A percentile compares a stretch with the other conserved stretches of the same genome.
These are phyloP conservation scores for Tritrichomonas foetus DNA, from an alignment of 208 protist genomes.

Conservation along the genomic window DNA sequence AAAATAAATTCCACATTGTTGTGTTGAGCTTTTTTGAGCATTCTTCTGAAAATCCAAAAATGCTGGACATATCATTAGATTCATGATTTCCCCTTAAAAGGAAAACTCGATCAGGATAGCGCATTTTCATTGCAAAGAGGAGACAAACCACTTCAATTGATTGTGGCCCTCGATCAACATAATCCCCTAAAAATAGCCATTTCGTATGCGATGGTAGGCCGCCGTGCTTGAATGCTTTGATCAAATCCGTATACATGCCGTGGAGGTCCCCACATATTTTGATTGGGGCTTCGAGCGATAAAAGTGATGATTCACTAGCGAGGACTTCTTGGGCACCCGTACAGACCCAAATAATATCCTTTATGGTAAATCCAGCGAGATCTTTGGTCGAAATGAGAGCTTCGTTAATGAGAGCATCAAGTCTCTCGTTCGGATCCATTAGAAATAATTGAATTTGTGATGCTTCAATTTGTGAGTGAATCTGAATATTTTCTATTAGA, in stretches of 20 bases:
- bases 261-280: conserved; percentile 49
- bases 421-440: too few relatives aligned
- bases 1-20: background rate
- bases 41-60: conserved; percentile 51
- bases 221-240: conserved; percentile 48
- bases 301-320: too few relatives aligned
- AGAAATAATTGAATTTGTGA: too few relatives aligned
- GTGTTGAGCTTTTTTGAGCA: conserved; percentile 76
- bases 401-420: too few relatives aligned
- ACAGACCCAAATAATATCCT: too few relatives aligned
- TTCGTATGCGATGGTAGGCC: background rate
- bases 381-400: too few relatives aligned
- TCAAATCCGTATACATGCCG: conserved; percentile 54
- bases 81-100: conserved; percentile 58
- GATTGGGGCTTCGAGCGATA: too few relatives aligned
- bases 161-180: conserved; percentile 54
- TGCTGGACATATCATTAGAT: conserved; percentile 41
- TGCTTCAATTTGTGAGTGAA: too few relatives aligned
- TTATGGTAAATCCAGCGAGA: too few relatives aligned
- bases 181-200: conserved; percentile 59
- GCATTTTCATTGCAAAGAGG: conserved; percentile 49
- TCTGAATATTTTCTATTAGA: too few relatives aligned
- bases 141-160: conserved; percentile 49
- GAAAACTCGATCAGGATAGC: conserved; percentile 48
- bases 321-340: too few relatives aligned